phyloP scores from a whole-genome alignment of 1,139 yeast genomes.

The Casaregolazyma suthepensis region DNA sequence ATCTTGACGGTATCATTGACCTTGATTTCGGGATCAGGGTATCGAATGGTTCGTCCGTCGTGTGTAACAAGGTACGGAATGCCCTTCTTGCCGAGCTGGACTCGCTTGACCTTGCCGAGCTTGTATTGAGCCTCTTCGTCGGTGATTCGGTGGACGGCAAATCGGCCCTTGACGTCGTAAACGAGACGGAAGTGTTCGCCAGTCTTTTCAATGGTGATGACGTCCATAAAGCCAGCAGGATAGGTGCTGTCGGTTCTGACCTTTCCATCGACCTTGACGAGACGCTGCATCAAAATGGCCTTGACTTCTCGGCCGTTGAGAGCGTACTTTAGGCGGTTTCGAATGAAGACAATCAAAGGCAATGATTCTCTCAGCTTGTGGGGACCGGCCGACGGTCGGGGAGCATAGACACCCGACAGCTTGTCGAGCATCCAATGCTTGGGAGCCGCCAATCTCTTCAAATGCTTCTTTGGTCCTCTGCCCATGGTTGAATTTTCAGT shows the following conservation, averaged over 20 bases:
- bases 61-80: constrained; percentile 97
- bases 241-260: constrained; percentile 97
- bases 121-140: constrained; percentile 98
- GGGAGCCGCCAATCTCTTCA: constrained; percentile 99
- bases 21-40: constrained; percentile 96
- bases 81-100: constrained; percentile 97
- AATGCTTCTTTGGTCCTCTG: constrained; percentile 98
- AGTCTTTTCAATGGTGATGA: constrained; percentile 93
- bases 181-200: constrained; percentile 98
- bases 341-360: constrained; percentile 94
- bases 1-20: constrained; percentile 96
- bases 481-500: constrained; percentile 52
- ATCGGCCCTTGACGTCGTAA: constrained; percentile 98
- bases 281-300: constrained; percentile 99
- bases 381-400: constrained; percentile 99
- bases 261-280: constrained; percentile 98
- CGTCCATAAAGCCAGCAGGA: constrained; percentile 99
- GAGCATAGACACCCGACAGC: constrained; percentile 98
- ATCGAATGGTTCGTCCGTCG: constrained; percentile 99
- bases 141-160: constrained; percentile 98
- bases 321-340: constrained; percentile 99
- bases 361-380: constrained; percentile 99
- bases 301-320: constrained; percentile 99
- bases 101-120: constrained; percentile 96
- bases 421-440: constrained; percentile 99